A percentile compares a stretch with the other conserved stretches of the same genome.
Evolutionary conservation across 345 rosid genomes (phyloP).

Genomic region (Syzygium oleosum): DNA sequence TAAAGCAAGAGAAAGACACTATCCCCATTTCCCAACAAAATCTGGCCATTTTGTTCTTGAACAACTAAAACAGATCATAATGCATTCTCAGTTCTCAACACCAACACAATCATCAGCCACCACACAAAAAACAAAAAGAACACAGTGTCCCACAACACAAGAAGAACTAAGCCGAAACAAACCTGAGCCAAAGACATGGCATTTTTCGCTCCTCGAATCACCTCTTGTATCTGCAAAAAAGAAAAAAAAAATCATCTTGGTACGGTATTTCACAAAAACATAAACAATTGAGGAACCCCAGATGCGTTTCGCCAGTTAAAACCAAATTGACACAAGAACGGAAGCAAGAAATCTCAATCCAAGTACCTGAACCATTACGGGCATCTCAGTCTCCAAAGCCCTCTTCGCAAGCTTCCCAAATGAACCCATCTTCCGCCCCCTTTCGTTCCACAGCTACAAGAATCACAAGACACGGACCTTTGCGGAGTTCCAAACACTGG

Average conservation of each 20-base stretch:
- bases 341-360: background rate
- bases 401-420: slow-evolving; percentile 72
- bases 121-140: background rate
- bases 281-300: background rate
- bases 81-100: slow-evolving; percentile 11
- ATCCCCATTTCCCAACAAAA: background rate
- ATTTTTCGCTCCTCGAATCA: slow-evolving; percentile 53
- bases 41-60: background rate
- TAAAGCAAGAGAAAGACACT: background rate
- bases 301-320: background rate
- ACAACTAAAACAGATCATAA: background rate
- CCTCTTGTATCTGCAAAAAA: slow-evolving; percentile 60
- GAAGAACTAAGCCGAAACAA: slow-evolving; percentile 7
- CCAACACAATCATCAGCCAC: background rate
- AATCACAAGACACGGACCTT: background rate
- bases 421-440: slow-evolving; percentile 61
- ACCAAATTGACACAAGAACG: slow-evolving; percentile 1
- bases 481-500: background rate
- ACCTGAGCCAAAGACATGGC: slow-evolving; percentile 94
- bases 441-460: background rate
- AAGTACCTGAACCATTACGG: slow-evolving; percentile 82
- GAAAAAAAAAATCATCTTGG: slow-evolving; percentile 9
- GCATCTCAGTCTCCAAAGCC: slow-evolving; percentile 69
- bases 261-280: background rate
- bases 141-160: background rate